A percentile compares a stretch with the other conserved stretches of the same genome.
Evolutionary conservation across 139 green algal species (phyloP).

Genomic region (Asterochloris erici): DNA sequence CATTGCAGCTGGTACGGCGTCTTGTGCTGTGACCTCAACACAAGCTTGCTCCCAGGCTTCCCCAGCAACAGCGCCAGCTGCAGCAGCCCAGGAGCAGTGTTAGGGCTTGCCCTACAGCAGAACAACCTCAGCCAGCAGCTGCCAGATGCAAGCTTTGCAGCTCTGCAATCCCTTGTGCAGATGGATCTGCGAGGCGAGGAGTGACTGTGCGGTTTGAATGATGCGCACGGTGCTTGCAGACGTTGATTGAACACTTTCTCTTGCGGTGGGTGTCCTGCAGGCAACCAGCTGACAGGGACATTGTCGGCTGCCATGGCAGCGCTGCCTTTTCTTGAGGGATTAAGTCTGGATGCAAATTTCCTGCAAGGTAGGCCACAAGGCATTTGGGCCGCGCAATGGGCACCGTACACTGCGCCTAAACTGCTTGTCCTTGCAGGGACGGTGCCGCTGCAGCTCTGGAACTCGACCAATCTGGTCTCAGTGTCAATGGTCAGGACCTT

Average conservation of each 20-base stretch:
- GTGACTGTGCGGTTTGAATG: not conserved
- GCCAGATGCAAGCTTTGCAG: not conserved
- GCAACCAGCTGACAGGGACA: conserved; percentile 1
- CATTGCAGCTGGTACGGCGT: conserved; percentile 15
- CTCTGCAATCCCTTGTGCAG: not conserved
- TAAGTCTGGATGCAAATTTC: too few species aligned
- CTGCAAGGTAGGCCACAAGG: too few species aligned
- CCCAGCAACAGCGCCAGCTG: not conserved
- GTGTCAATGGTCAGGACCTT: too few species aligned
- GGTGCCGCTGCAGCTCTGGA: too few species aligned
- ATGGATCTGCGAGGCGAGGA: not conserved
- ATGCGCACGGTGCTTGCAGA: not conserved
- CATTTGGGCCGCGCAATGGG: too few species aligned
- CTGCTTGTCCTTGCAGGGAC: too few species aligned
- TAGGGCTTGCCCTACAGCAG: not conserved
- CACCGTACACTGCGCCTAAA: too few species aligned
- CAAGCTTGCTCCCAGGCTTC: not conserved
- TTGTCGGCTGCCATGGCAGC: not conserved
- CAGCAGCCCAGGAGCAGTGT: not conserved
- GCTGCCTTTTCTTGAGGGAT: not conserved
- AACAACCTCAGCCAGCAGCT: conserved; percentile 5
- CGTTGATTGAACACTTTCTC: too few species aligned
- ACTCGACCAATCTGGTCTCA: too few species aligned
- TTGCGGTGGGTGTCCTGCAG: not conserved
- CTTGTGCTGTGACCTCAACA: not conserved